These are phyloP conservation scores for Sarcomyxa edulis DNA, from an alignment of 768 basidiomycete genomes.

Conservation along the genomic window DNA sequence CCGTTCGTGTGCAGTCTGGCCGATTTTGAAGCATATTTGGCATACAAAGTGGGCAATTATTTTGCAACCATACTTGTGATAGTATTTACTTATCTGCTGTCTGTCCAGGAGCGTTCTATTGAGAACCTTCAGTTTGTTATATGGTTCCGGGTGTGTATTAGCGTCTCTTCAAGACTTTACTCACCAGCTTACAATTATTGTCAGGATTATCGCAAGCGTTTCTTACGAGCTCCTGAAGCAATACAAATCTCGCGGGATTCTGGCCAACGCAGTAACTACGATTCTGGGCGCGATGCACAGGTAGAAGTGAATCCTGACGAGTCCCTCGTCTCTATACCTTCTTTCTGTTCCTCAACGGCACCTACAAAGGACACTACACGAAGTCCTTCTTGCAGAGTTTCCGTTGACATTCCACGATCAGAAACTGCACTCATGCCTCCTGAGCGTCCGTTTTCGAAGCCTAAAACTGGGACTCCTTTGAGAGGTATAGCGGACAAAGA, in stretches of 20 bases:
- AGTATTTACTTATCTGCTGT: slow-evolving; percentile 7
- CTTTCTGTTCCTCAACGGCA: background rate
- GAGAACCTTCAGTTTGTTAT: slow-evolving; percentile 30
- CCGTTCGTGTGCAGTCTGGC: slow-evolving; percentile 18
- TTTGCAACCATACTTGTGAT: slow-evolving; percentile 17
- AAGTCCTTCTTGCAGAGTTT: background rate
- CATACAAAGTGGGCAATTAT: slow-evolving; percentile 18
- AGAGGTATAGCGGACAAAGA: background rate
- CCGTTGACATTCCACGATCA: background rate
- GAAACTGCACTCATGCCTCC: background rate
- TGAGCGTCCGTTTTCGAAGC: background rate
- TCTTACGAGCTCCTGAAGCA: slow-evolving; percentile 19
- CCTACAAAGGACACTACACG: background rate
- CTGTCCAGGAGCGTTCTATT: slow-evolving; percentile 21
- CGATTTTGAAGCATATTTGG: slow-evolving; percentile 20
- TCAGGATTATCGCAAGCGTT: slow-evolving; percentile 32
- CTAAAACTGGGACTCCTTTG: background rate
- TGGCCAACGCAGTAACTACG: slow-evolving; percentile 18
- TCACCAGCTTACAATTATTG: background rate
- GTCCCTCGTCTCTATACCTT: background rate
- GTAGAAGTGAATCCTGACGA: background rate
- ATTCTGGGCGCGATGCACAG: slow-evolving; percentile 17
- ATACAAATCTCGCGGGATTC: slow-evolving; percentile 11
- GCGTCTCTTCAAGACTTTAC: background rate
- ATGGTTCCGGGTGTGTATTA: slow-evolving; percentile 23